Conservation (phyloP, 352 stramenopile species). For the Globisporangium abappressorium region DNA sequence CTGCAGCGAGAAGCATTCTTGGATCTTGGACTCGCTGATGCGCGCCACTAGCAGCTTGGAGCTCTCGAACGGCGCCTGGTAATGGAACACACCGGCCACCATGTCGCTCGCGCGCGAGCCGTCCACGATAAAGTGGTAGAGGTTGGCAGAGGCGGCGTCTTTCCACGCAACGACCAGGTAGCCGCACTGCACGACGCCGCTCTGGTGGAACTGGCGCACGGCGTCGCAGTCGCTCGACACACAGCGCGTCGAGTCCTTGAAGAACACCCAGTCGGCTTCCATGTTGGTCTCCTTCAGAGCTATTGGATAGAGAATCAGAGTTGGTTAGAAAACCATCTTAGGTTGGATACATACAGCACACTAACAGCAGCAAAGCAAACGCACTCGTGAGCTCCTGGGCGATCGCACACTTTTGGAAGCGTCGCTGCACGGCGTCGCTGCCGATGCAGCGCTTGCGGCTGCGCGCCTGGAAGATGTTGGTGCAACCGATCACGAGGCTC, state of each 20-base stretch:
- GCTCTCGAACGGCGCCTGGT: conserved; percentile 33
- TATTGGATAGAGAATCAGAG: conserved; percentile 6
- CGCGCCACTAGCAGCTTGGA: conserved; percentile 24
- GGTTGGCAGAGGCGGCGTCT: conserved; percentile 16
- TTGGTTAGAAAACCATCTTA: background rate
- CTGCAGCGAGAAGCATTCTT: conserved; percentile 65
- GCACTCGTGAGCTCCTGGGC: conserved; percentile 47
- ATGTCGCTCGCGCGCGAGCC: conserved; percentile 62
- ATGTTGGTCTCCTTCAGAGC: conserved; percentile 49
- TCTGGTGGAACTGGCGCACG: conserved; percentile 58
- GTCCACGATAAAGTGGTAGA: conserved; percentile 76
- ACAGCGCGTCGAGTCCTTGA: conserved; percentile 52
- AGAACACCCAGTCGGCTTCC: conserved; percentile 64
- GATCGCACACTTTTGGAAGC: conserved; percentile 52
- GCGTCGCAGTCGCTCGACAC: conserved; percentile 59
- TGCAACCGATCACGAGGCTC: conserved; percentile 63
- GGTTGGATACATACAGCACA: too few relatives aligned
- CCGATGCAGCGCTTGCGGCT: conserved; percentile 70
- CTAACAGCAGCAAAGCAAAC: conserved; percentile 11
- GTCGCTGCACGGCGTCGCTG: conserved; percentile 35
- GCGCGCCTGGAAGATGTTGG: conserved; percentile 65
- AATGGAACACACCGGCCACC: conserved; percentile 64
- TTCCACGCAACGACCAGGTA: conserved; percentile 70
- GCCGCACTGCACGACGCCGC: conserved; percentile 62
- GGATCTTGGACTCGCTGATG: conserved; percentile 35